phyloP scores from a whole-genome alignment of 2,329 filamentous ascomycete genomes.

The Aspergillus calidoustus region DNA sequence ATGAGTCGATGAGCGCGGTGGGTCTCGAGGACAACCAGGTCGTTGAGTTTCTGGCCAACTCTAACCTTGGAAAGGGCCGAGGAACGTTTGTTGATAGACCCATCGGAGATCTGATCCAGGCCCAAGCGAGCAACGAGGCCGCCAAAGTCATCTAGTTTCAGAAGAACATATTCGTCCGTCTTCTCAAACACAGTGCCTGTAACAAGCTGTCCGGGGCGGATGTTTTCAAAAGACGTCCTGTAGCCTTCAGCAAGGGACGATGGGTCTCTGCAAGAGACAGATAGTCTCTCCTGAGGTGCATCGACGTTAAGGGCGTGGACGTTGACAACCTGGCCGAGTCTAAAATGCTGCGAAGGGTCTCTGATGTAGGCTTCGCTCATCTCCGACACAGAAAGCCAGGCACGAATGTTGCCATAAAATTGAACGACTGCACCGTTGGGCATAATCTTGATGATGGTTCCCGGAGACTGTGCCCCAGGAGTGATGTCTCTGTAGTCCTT shows the following conservation, averaged over 20 bases:
- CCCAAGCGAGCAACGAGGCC: conserved; percentile 75
- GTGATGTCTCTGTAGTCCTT: conserved; percentile 74
- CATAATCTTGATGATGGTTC: conserved; percentile 83
- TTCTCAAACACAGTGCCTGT: conserved; percentile 82
- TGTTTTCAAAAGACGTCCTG: conserved; percentile 69
- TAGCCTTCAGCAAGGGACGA: conserved; percentile 79
- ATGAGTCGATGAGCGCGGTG: conserved; percentile 76
- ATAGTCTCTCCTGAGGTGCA: conserved; percentile 69
- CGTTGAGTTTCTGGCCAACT: conserved; percentile 79
- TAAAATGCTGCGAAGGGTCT: conserved; percentile 87
- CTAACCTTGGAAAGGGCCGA: conserved; percentile 79
- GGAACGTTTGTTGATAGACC: conserved; percentile 76
- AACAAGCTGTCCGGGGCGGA: conserved; percentile 75
- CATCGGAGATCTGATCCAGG: conserved; percentile 81
- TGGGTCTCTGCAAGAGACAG: conserved; percentile 92
- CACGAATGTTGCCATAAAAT: conserved; percentile 83
- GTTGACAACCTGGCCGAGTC: conserved; percentile 85
- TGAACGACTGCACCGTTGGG: conserved; percentile 83
- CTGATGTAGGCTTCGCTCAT: conserved; percentile 98
- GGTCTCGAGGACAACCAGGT: conserved; percentile 87
- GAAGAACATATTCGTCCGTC: conserved; percentile 72
- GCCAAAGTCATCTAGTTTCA: conserved; percentile 75
- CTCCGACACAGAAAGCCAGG: conserved; percentile 89
- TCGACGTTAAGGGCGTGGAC: conserved; percentile 86
- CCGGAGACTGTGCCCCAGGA: conserved; percentile 77